Base-by-base conservation (phyloP, 1,139 yeast species). In the Geotrichum carabidarum region DNA sequence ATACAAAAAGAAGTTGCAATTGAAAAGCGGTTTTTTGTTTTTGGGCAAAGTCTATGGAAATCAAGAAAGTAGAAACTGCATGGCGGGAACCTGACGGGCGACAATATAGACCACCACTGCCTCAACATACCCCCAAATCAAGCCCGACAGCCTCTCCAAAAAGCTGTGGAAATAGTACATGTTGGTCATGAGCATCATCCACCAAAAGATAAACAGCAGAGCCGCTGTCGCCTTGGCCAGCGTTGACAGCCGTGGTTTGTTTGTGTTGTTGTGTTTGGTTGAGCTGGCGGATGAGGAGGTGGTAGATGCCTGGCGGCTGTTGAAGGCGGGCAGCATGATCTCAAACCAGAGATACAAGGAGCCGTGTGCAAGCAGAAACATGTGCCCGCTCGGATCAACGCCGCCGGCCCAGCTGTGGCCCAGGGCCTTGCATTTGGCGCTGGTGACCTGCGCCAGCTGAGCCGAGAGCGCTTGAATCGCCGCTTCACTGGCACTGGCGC, bases 351-450 rank as follows among this genome's bases (percentile, higher is more conserved):
- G 66, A 59, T 85, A 80, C 63, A 87, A 72, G 15, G 88, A 80
- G 55, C 93, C 80, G 59, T 88, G 84, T 2, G 87, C 81, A 55
- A 93, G 71, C 47, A 93, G 68, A 63, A 91, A 93, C 0, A 89
- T 86, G 68, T 93, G 99, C 0, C 99, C 99, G 59, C 94, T 85
- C 12, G 98, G 96, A 71, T 93, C 99, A 66, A 89, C 96, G 0
- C 99, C 99, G 1, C 96, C 97, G 8, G 66, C 68, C 99, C 98
- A 91, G 2, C 72, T 61, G 0, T 97, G 97, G 27, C 80, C 81
- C 22, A 80, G 61, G 31, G 72, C 65, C 45, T 90, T 73, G 66
- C 97, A 90, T 22, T 47, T 42, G 6, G 55, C 53, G 6, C 44
- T 42, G 3, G 32, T 22, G 12, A 42, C 44, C 8, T 14, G 12